Evolutionary conservation across 2,329 filamentous ascomycete genomes (phyloP).

Genomic region (Botryotinia globosa): DNA sequence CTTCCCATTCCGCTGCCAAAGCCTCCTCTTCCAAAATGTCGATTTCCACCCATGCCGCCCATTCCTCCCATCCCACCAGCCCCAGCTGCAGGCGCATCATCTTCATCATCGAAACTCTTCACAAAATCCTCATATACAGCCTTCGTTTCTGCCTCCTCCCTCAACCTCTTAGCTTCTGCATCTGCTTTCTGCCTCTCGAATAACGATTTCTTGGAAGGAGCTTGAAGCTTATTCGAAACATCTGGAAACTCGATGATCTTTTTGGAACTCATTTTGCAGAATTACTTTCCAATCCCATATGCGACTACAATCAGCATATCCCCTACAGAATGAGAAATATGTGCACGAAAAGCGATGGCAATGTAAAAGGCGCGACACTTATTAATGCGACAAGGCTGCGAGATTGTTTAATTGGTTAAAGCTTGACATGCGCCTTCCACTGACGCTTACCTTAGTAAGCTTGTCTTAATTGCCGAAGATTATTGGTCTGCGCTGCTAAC

Average conservation of each 20-base stretch:
- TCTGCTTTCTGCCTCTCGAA: conserved; percentile 89
- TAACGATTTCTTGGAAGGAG: conserved; percentile 76
- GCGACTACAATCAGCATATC: neutral
- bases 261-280: conserved; percentile 26
- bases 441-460: neutral
- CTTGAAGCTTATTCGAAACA: conserved; percentile 72
- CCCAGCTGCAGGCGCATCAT: conserved; percentile 38
- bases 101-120: conserved; percentile 68
- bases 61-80: conserved; percentile 15
- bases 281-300: neutral
- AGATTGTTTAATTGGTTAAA: conserved; percentile 8
- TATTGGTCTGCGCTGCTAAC: neutral
- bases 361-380: neutral
- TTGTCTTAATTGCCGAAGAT: conserved; percentile 4
- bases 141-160: conserved; percentile 83
- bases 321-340: neutral
- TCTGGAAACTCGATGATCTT: conserved; percentile 58
- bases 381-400: conserved; percentile 6
- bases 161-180: conserved; percentile 79
- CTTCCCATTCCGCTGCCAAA: conserved; percentile 37
- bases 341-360: neutral
- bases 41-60: conserved; percentile 36
- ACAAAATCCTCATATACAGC: conserved; percentile 86
- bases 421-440: neutral
- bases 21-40: conserved; percentile 24